Base-by-base conservation (phyloP, 495 filamentous ascomycete species). In the Neurospora terricola region DNA sequence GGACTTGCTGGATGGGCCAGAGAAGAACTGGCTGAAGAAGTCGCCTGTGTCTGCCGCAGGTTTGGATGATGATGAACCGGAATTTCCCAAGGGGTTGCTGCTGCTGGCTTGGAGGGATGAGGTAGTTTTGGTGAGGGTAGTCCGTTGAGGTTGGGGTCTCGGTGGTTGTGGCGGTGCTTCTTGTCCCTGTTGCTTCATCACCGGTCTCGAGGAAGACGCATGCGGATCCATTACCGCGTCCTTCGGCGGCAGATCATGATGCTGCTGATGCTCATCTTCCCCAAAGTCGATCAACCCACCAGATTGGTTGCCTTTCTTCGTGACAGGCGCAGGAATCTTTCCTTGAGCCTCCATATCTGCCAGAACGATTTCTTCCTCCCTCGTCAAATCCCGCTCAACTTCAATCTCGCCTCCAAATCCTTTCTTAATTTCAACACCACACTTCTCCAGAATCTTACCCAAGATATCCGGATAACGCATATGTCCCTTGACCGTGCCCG, bases 401-500 rank as follows among this genome's bases (percentile, higher is more conserved):
- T 66, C 54, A 4, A 66, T 66, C 7, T 66, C 54, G 14, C 54
- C 54, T 34, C 54, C 54, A 18, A 9, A 66, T 7, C 54, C 54
- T 18, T 66, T 27, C 54, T 36, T 66, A 2, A 66, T 66, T 2
- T 66, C 54, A 0, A 66, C 27, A 66, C 91, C 92, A 68, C 92
- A 90, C 23, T 87, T 85, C 37, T 83, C 82, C 8, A 96, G 82
- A 27, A 95, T 92, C 69, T 84, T 86, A 14, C 90, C 90, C 6
- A 93, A 87, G 21, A 94, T 79, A 69, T 87, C 89, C 16, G 92
- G 88, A 73, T 94, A 94, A 7, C 88, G 83, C 43, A 92, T 80
- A 76, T 96, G 93, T 0, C 93, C 93, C 70, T 84, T 88, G 40
- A 95, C 89, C 38, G 88, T 86, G 12, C 91, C 88, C 73, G 87